These are phyloP conservation scores for Phytophthora colocasiae DNA, from an alignment of 352 stramenopile genomes.

Conservation along the genomic window DNA sequence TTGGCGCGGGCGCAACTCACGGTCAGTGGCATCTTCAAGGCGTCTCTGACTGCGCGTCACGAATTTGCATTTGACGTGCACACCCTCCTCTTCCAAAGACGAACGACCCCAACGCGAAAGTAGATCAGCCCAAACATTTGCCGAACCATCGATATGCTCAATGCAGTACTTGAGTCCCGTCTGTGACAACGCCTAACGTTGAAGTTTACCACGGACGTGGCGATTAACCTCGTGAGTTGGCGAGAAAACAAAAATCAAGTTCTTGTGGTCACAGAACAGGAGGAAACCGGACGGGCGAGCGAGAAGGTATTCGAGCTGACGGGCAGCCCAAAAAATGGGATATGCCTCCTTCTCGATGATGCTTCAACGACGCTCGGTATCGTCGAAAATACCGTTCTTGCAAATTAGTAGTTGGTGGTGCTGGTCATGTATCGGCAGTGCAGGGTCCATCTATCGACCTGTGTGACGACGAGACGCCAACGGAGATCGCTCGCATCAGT, in stretches of 20 bases:
- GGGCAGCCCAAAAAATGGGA: constrained; percentile 5
- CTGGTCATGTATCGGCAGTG: neutral
- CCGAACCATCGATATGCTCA: neutral
- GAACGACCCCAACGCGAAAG: neutral
- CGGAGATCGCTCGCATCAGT: constrained; percentile 9
- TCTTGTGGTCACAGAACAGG: neutral
- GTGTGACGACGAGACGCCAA: constrained; percentile 7
- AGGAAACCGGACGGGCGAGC: neutral
- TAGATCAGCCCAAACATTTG: neutral
- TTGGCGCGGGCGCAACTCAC: neutral
- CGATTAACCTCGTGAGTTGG: neutral
- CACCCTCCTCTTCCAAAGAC: neutral
- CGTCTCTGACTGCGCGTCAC: neutral
- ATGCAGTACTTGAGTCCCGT: neutral
- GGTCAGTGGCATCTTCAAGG: neutral
- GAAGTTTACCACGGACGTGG: neutral
- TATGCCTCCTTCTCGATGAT: constrained; percentile 30
- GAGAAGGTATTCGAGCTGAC: neutral
- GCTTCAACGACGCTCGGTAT: constrained; percentile 4
- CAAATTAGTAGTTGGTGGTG: constrained; percentile 13
- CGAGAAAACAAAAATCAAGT: neutral
- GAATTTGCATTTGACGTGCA: constrained; percentile 1
- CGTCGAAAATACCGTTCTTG: constrained; percentile 18
- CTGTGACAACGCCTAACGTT: neutral
- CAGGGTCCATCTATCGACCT: neutral